Percentiles rank a stretch among this genome's conserved stretches.
Conservation (phyloP, 208 protist species). For the Herpetomonas samuelpessoai region DNA sequence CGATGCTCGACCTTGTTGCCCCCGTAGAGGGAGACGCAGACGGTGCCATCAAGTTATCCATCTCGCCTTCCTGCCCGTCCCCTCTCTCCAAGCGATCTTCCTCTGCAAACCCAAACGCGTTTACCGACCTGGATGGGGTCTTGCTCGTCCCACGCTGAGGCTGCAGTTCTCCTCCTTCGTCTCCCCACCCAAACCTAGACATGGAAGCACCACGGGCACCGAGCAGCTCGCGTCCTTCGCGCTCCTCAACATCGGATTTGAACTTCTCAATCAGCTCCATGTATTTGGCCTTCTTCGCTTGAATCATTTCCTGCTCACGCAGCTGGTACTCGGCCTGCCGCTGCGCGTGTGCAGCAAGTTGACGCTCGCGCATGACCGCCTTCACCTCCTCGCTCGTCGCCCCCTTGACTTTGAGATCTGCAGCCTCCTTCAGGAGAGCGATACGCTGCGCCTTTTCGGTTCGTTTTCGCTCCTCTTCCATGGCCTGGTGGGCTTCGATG, state of each 20-base stretch:
- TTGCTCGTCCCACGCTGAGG: background rate
- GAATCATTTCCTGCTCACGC: slow-evolving; percentile 54
- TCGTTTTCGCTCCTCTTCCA: slow-evolving; percentile 51
- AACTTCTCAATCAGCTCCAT: slow-evolving; percentile 70
- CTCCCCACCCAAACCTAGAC: no score
- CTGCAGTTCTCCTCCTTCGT: background rate
- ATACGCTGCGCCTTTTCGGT: slow-evolving; percentile 45
- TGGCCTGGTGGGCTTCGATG: slow-evolving; percentile 65
- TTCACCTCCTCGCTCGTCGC: slow-evolving; percentile 43
- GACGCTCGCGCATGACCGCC: slow-evolving; percentile 36
- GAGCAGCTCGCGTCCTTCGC: slow-evolving; percentile 72
- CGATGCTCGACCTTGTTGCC: background rate
- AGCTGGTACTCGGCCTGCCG: slow-evolving; percentile 72
- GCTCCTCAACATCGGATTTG: slow-evolving; percentile 60
- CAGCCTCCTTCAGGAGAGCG: slow-evolving; percentile 52
- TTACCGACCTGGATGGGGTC: slow-evolving; percentile 5
- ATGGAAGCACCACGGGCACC: background rate
- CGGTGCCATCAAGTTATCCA: background rate
- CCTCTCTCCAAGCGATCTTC: slow-evolving; percentile 32
- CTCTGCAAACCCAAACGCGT: slow-evolving; percentile 74
- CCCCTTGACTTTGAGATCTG: slow-evolving; percentile 50
- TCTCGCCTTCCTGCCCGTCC: background rate
- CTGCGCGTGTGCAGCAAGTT: slow-evolving; percentile 50
- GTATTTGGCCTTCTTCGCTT: slow-evolving; percentile 45
- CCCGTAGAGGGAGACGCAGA: no score